Base-by-base conservation (phyloP, 768 basidiomycete species). In the Rhizopogon vinicolor region DNA sequence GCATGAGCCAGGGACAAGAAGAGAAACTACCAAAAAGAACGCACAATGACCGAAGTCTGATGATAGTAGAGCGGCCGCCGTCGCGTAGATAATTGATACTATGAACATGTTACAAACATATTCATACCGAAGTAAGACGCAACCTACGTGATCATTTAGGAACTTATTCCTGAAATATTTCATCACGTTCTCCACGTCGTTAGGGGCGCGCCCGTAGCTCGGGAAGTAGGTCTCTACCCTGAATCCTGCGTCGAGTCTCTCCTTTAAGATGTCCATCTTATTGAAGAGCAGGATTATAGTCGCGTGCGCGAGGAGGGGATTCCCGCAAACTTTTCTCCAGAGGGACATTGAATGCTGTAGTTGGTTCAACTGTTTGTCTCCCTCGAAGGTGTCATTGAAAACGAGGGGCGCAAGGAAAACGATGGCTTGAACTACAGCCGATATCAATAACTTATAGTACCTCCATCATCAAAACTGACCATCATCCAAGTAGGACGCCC, bases 401-500 rank as follows among this genome's bases (percentile, higher is more conserved):
- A 83, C 77, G 1, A 91, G 77, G 1, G 89, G 89, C 0, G 87
- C 90, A 16, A 92, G 77, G 68, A 92, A 91, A 40, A 92, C 79
- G 60, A 92, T 89, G 0, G 88, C 86, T 67, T 89, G 80, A 7
- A 89, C 86, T 84, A 54, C 7, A 57, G 14, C 31, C 7, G 31
- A 14, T 39, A 19, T 35, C 9, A 8, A 16, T 9, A 44, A 57
- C n/a, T n/a, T n/a, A n/a, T 45, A 58, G 44, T 45, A 3, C 29
- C 25, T 14, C 16, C 22, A 25, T 25, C 22, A 25, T 25, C 22
- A 25, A 7, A 40, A 60, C 60, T 33, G 48, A 80, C 83, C 78
- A 63, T 88, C 83, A 60, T 92, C 87, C 58, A 92, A 92, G 67
- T 81, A 91, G 3, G 88, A 82, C n/a, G 84, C 81, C 89, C 89